A percentile compares a stretch with the other conserved stretches of the same genome.
Conservation (phyloP, 2,329 filamentous ascomycete genomes). For the Neocatenulostroma microsporum region DNA sequence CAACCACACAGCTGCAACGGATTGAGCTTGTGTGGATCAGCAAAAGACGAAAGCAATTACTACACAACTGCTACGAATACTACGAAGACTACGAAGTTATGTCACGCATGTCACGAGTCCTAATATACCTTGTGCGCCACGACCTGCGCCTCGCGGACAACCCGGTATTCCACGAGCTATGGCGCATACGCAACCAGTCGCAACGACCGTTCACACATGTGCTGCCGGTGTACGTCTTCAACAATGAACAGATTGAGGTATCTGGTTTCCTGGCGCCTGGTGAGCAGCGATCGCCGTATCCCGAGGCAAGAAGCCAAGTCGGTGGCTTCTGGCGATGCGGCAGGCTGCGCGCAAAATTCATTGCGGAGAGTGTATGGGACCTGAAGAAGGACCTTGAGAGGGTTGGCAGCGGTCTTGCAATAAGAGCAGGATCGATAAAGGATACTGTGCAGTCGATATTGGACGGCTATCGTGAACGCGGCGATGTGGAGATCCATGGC, state of each 20-base stretch:
- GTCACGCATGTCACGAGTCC: constrained; percentile 35
- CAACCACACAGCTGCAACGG: too few relatives aligned
- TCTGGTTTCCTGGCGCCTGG: constrained; percentile 59
- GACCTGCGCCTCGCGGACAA: constrained; percentile 70
- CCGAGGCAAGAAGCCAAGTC: constrained; percentile 57
- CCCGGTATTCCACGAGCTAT: constrained; percentile 56
- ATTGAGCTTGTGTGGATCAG: too few relatives aligned
- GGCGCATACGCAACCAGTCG: constrained; percentile 41
- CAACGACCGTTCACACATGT: constrained; percentile 52
- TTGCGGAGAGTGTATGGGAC: constrained; percentile 66
- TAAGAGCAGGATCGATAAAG: constrained; percentile 55
- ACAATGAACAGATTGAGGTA: constrained; percentile 63
- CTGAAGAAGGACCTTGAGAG: constrained; percentile 55
- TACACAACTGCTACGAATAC: too few relatives aligned
- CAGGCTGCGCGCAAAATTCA: constrained; percentile 61
- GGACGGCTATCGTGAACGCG: constrained; percentile 33
- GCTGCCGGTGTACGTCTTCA: constrained; percentile 62
- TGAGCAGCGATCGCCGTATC: constrained; percentile 53
- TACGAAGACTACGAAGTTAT: too few relatives aligned
- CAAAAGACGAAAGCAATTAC: too few relatives aligned
- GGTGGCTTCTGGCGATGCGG: constrained; percentile 67
- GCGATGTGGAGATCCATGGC: constrained; percentile 46
- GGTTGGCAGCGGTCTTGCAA: constrained; percentile 52
- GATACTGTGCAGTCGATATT: constrained; percentile 56
- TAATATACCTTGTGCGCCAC: constrained; percentile 64